Conservation (phyloP, 2,329 filamentous ascomycete species). For the Sporothrix schenckii region DNA sequence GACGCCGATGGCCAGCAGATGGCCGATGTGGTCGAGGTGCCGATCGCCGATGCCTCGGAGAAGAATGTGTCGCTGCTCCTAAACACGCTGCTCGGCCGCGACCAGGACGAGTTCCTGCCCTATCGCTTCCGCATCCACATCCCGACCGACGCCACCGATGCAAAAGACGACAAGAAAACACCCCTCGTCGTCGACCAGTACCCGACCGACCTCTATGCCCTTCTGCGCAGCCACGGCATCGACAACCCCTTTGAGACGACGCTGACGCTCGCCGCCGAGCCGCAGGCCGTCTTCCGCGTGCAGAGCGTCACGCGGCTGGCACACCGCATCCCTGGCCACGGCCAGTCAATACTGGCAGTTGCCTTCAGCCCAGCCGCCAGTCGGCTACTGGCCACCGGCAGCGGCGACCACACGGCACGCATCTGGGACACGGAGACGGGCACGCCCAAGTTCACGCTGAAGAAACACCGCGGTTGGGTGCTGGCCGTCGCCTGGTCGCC, state of each 20-base stretch:
- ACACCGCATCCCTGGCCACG: conserved; percentile 85
- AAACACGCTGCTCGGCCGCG: conserved; percentile 76
- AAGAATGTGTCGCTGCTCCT: conserved; percentile 86
- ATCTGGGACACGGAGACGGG: conserved; percentile 96
- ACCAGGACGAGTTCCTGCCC: conserved; percentile 62
- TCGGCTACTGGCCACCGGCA: conserved; percentile 79
- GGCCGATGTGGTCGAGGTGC: conserved; percentile 71
- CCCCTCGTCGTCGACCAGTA: conserved; percentile 58
- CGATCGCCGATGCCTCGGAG: conserved; percentile 80
- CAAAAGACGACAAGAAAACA: conserved; percentile 9
- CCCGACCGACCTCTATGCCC: conserved; percentile 57
- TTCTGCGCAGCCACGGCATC: conserved; percentile 60
- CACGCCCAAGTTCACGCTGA: conserved; percentile 81
- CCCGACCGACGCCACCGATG: conserved; percentile 47
- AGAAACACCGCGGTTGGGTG: conserved; percentile 89
- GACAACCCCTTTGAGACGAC: conserved; percentile 60
- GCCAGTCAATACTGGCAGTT: conserved; percentile 82
- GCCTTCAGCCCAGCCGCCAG: conserved; percentile 83
- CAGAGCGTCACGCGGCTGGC: conserved; percentile 89
- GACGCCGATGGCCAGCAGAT: conserved; percentile 76
- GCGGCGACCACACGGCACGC: conserved; percentile 85
- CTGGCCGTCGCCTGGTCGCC: conserved; percentile 85
- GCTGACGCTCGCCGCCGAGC: conserved; percentile 62
- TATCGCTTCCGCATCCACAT: conserved; percentile 65
- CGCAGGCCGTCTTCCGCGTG: conserved; percentile 91